Evolutionary conservation across 225 moss, liverwort and hornwort species (phyloP), one percentile per base, ranked within the genome.

Genomic region (Rhytidiadelphus loreus): DNA sequence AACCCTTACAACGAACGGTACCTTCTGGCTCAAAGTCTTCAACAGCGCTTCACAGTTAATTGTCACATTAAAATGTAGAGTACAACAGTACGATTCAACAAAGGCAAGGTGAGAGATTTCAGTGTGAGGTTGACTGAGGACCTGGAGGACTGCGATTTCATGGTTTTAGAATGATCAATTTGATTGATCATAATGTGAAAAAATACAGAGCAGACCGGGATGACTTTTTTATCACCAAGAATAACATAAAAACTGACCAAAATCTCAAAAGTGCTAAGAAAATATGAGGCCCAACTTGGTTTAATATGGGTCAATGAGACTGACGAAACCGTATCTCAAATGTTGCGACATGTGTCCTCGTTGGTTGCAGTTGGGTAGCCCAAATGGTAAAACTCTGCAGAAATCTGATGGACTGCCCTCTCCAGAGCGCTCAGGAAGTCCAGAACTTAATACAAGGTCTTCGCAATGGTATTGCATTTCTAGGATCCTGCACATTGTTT

Each of bases 381-480:
- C 83, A 72, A 82, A 85, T 66, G 87, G 88, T 86, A 87, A 52
- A 37, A 76, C 65, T 68, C 64, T 59, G 80, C 91, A 87, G 76
- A 91, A 56, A 83, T 77, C 80, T 89, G 89, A 86, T 77, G 89
- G 91, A 86, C 88, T 94, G 84, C 90, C 89, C 33, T 90, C 94
- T 88, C 94, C 92, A 84, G 94, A 92, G 86, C 94, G 91, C 89
- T 94, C 94, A 90, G 94, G 92, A 90, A 94, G 92, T 86, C 92
- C 94, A 91, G 91, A 90, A 60, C 91, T 94, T 41, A 83, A 90
- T 60, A 76, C 89, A 86, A 89, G 91, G 85, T 91, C 92, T 77
- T 92, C 86, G 23, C 92, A 84, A 89, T 92, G 94, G 92, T 92
- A 91, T n/a, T 88, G 81, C 89, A 86, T 83, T 37, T 79, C 61